phyloP scores from a whole-genome alignment of 306 rosid genomes.

The Lagenaria siceraria region DNA sequence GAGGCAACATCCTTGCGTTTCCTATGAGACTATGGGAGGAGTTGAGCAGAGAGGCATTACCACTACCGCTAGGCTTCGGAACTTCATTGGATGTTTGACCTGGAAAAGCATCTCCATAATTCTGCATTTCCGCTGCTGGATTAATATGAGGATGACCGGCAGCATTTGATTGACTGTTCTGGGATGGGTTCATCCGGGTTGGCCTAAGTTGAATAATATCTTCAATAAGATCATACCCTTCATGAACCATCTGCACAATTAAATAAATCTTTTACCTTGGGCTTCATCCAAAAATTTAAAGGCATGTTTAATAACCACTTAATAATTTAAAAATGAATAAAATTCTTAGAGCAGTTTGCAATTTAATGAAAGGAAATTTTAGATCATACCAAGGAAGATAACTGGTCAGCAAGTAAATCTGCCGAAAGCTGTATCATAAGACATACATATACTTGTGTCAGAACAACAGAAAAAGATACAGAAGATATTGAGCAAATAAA shows the following conservation, averaged over 20 bases:
- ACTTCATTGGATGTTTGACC: conserved; percentile 56
- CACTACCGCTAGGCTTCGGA: conserved; percentile 32
- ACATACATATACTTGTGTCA: not conserved
- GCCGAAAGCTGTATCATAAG: conserved; percentile 67
- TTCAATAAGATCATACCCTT: conserved; percentile 42
- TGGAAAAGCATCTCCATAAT: conserved; percentile 47
- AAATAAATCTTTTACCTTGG: not conserved
- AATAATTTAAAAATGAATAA: not conserved
- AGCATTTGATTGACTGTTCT: conserved; percentile 40
- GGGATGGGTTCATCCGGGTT: conserved; percentile 26
- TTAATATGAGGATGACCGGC: conserved; percentile 29
- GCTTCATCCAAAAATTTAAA: not conserved
- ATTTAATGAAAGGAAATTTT: not conserved
- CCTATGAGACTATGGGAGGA: conserved; percentile 53
- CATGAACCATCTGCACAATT: conserved; percentile 25
- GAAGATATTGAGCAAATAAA: not conserved
- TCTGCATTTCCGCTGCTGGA: conserved; percentile 57
- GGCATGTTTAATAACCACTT: not conserved
- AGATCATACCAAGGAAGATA: conserved; percentile 54
- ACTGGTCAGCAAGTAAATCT: conserved; percentile 72
- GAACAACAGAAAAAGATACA: not conserved
- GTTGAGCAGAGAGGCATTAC: conserved; percentile 39
- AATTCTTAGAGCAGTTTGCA: not conserved
- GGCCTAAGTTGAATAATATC: conserved; percentile 48
- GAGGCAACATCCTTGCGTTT: conserved; percentile 75